Percentiles rank a stretch among this genome's conserved stretches.
Evolutionary conservation across 352 stramenopile species (phyloP).

Genomic region (Aphanomyces cochlioides): DNA sequence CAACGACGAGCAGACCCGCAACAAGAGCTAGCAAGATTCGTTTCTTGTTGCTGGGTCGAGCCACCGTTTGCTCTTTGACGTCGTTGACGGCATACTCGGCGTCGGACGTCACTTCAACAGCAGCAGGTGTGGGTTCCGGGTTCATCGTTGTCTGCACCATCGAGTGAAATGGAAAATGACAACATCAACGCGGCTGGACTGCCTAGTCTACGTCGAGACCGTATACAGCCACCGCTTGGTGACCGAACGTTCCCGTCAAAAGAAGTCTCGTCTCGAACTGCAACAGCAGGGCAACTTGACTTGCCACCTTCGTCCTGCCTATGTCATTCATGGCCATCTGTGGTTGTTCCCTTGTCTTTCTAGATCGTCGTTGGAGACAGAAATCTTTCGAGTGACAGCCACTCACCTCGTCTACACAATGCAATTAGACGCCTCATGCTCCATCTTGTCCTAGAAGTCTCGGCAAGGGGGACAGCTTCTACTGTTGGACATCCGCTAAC

Average conservation of each 20-base stretch:
- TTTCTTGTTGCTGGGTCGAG: background rate
- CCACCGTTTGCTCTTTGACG: background rate
- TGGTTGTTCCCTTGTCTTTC: no score
- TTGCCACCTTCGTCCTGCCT: no score
- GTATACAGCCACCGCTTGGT: background rate
- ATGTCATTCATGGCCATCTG: no score
- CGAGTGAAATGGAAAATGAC: background rate
- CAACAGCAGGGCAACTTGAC: no score
- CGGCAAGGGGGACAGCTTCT: no score
- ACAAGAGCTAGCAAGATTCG: background rate
- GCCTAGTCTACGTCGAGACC: background rate
- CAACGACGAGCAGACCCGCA: slow-evolving; percentile 2
- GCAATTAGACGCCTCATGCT: no score
- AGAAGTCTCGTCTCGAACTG: background rate
- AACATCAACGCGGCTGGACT: background rate
- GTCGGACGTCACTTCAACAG: background rate
- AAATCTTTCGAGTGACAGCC: no score
- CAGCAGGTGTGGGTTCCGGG: background rate
- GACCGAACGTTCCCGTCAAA: background rate
- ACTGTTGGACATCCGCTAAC: no score
- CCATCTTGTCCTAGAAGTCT: no score
- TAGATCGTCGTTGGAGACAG: no score
- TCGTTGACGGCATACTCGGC: background rate
- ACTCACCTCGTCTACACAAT: no score
- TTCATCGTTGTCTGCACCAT: background rate